Percentiles rank a stretch among this genome's conserved stretches.
phyloP scores from a whole-genome alignment of 441 rosid genomes.

The Bocquillonia castaneifolia region DNA sequence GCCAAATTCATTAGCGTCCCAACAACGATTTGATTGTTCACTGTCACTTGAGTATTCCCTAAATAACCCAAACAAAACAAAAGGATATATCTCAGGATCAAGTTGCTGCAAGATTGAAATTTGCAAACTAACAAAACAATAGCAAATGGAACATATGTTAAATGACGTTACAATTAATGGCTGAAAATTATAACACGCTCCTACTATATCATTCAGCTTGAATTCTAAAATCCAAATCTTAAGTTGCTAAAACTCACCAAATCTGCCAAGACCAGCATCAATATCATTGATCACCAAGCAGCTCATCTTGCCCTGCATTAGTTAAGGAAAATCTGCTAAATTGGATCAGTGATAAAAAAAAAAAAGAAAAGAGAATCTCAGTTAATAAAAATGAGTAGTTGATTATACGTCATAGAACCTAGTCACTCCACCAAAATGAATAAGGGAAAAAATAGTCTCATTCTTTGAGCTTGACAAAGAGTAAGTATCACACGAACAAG shows the following conservation, averaged over 20 bases:
- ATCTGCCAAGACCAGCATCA: slow-evolving; percentile 98
- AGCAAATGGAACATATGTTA: background rate
- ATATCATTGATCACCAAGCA: slow-evolving; percentile 94
- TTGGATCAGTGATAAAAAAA: slow-evolving; percentile 10
- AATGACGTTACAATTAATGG: background rate
- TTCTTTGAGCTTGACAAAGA: background rate
- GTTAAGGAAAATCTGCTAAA: slow-evolving; percentile 18
- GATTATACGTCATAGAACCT: background rate
- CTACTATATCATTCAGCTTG: slow-evolving; percentile 1
- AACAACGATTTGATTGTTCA: slow-evolving; percentile 90
- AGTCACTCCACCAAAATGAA: background rate
- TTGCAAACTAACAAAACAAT: background rate
- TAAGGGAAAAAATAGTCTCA: background rate
- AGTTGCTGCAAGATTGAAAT: slow-evolving; percentile 1
- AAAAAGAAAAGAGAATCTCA: slow-evolving; percentile 5
- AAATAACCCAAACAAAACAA: slow-evolving; percentile 11
- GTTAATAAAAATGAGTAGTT: background rate
- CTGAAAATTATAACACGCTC: background rate
- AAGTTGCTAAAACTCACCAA: slow-evolving; percentile 52
- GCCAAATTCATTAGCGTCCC: slow-evolving; percentile 94
- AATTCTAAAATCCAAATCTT: slow-evolving; percentile 11
- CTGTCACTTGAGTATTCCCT: slow-evolving; percentile 95
- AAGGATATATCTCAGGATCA: slow-evolving; percentile 2
- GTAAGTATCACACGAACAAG: background rate
- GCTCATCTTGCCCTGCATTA: slow-evolving; percentile 89